Percentiles rank a stretch among this genome's conserved stretches.
Evolutionary conservation across 2,329 filamentous ascomycete genomes (phyloP).

Genomic region (Camillea tinctor): DNA sequence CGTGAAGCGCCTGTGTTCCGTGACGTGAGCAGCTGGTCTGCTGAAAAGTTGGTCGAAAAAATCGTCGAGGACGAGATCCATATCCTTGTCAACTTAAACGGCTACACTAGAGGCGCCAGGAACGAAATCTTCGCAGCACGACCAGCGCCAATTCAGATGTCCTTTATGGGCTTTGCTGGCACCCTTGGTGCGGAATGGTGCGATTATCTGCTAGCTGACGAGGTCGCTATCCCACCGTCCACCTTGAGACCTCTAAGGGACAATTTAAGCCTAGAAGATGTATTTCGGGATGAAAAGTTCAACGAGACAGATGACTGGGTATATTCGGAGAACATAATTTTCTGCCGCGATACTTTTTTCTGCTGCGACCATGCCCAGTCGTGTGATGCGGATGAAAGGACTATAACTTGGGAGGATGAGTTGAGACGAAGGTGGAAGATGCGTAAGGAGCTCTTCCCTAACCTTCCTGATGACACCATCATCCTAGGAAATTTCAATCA

Average conservation of each 20-base stretch:
- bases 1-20: constrained; percentile 86
- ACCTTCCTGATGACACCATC: constrained; percentile 75
- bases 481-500: constrained; percentile 99
- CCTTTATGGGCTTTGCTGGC: constrained; percentile 98
- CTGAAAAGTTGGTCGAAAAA: constrained; percentile 80
- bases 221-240: constrained; percentile 77
- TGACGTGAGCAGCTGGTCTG: constrained; percentile 83
- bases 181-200: constrained; percentile 98
- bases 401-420: constrained; percentile 79
- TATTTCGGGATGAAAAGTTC: constrained; percentile 64
- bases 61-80: constrained; percentile 88
- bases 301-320: constrained; percentile 78
- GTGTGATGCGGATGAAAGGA: constrained; percentile 66
- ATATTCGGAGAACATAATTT: constrained; percentile 96
- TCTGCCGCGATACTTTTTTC: constrained; percentile 93
- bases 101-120: constrained; percentile 92
- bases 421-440: constrained; percentile 82
- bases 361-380: constrained; percentile 97
- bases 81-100: constrained; percentile 95
- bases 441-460: constrained; percentile 88
- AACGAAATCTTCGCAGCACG: constrained; percentile 97
- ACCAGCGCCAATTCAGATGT: constrained; percentile 96
- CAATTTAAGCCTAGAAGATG: constrained; percentile 73
- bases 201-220: constrained; percentile 91
- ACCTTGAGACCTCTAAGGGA: constrained; percentile 78